Percentiles rank a stretch among this genome's conserved stretches.
These are phyloP conservation scores for Neonectria neomacrospora DNA, from an alignment of 2,329 filamentous ascomycete species.

Conservation along the genomic window DNA sequence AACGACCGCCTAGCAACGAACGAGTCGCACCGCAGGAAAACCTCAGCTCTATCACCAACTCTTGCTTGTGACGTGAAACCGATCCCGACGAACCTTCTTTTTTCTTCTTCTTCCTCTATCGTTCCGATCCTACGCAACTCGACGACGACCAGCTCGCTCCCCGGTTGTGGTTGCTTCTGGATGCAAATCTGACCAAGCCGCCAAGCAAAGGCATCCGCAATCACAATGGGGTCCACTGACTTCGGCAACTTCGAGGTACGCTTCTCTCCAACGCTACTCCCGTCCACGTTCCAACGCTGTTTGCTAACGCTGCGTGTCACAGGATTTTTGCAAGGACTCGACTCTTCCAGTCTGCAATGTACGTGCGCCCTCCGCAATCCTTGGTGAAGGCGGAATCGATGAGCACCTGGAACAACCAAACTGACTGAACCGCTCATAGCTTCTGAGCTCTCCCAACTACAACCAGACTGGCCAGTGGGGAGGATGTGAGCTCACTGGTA, in stretches of 20 bases:
- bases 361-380: constrained; percentile 52
- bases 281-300: constrained; percentile 19
- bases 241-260: constrained; percentile 71
- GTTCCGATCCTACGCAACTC: constrained; percentile 24
- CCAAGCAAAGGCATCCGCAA: constrained; percentile 43
- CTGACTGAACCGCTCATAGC: constrained; percentile 40
- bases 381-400: constrained; percentile 35
- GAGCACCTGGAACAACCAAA: constrained; percentile 29
- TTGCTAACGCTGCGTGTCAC: constrained; percentile 44
- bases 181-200: constrained; percentile 41
- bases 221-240: constrained; percentile 68
- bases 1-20: constrained; percentile 26
- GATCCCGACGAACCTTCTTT: neutral
- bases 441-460: constrained; percentile 68
- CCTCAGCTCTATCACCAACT: neutral
- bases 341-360: constrained; percentile 88
- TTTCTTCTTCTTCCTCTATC: constrained; percentile 26
- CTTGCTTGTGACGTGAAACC: neutral
- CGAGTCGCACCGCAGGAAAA: constrained; percentile 5
- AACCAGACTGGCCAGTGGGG: constrained; percentile 69
- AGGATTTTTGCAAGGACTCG: constrained; percentile 87
- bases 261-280: constrained; percentile 22
- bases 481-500: constrained; percentile 81
- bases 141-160: constrained; percentile 18
- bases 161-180: constrained; percentile 44